These are phyloP conservation scores for Calonectria ilicicola DNA, from an alignment of 2,329 filamentous ascomycete genomes.

Conservation along the genomic window DNA sequence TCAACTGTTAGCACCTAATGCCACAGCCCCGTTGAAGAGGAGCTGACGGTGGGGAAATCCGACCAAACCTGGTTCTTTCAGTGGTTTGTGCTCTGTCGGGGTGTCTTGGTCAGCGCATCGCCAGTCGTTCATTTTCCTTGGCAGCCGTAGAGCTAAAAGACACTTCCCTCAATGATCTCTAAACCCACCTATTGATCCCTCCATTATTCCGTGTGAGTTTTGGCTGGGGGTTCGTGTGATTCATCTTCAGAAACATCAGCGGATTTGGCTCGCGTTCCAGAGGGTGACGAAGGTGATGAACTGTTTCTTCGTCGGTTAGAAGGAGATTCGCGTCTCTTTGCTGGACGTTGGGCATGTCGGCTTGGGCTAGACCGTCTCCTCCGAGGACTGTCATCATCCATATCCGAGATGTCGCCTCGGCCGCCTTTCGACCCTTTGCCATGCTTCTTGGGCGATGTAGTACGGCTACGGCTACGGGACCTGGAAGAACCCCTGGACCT, in stretches of 20 bases:
- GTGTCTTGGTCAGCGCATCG: conserved; percentile 23
- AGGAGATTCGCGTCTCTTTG: conserved; percentile 31
- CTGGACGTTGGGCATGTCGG: conserved; percentile 22
- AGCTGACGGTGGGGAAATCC: conserved; percentile 6
- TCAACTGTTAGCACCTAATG: conserved; percentile 32
- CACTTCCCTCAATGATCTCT: conserved; percentile 8
- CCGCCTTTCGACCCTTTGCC: conserved; percentile 16
- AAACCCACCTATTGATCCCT: conserved; percentile 41
- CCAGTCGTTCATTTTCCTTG: conserved; percentile 24
- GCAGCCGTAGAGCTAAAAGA: not conserved
- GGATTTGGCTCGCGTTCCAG: conserved; percentile 62
- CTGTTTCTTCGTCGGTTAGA: conserved; percentile 58
- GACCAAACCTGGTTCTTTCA: not conserved
- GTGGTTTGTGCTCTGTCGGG: conserved; percentile 4
- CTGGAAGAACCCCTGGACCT: conserved; percentile 53
- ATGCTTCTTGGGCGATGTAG: conserved; percentile 35
- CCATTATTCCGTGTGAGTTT: conserved; percentile 27
- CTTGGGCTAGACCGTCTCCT: conserved; percentile 20
- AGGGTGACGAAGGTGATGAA: conserved; percentile 64
- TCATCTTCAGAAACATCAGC: conserved; percentile 65
- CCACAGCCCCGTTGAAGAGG: conserved; percentile 40
- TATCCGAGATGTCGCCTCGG: conserved; percentile 28
- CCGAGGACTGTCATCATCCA: conserved; percentile 22
- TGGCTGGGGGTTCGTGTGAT: conserved; percentile 34
- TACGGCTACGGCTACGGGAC: conserved; percentile 44